Evolutionary conservation across 176 grass and related monocot genomes (phyloP).

Genomic region (Otatea glauca): DNA sequence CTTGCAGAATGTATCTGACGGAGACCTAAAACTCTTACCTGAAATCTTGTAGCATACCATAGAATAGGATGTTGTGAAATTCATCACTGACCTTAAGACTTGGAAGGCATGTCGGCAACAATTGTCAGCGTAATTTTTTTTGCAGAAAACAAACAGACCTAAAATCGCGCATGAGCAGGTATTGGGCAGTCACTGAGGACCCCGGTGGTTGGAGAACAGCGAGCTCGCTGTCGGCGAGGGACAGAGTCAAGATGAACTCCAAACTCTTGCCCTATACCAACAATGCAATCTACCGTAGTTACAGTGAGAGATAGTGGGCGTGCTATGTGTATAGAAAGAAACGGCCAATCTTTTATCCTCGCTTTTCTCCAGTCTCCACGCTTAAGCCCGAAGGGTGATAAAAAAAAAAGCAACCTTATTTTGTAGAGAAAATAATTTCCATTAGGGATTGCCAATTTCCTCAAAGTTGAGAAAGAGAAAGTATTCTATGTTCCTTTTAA

Average conservation of each 20-base stretch:
- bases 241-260: not conserved
- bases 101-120: too few relatives aligned
- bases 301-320: not conserved
- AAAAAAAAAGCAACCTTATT: not conserved
- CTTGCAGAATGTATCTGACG: not conserved
- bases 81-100: not conserved
- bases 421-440: not conserved
- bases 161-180: not conserved
- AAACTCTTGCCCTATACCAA: not conserved
- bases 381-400: not conserved
- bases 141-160: not conserved
- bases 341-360: not conserved
- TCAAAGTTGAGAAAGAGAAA: not conserved
- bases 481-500: not conserved
- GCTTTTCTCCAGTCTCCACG: not conserved
- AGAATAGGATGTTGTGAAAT: not conserved
- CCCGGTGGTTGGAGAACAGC: not conserved
- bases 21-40: not conserved
- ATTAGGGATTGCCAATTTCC: not conserved
- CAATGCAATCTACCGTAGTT: not conserved
- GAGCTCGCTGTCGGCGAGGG: slow-evolving; percentile 6
- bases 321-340: not conserved
- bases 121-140: not conserved
- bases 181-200: not conserved
- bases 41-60: not conserved